These are phyloP conservation scores for Colletotrichum camelliae DNA, from an alignment of 2,329 filamentous ascomycete genomes.

Conservation along the genomic window DNA sequence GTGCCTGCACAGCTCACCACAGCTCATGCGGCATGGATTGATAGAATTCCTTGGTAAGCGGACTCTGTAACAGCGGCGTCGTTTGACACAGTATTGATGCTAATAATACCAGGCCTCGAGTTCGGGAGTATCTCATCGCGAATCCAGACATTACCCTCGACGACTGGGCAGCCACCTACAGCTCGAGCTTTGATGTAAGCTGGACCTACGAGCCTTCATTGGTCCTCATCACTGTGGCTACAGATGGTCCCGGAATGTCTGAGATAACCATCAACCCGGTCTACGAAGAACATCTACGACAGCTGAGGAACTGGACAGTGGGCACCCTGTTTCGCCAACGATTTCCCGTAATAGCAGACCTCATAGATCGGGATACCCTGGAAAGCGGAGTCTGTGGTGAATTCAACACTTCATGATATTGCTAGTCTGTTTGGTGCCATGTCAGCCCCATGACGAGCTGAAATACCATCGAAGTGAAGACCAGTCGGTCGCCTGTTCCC, in stretches of 20 bases:
- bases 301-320: constrained; percentile 33
- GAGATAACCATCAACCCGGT: constrained; percentile 32
- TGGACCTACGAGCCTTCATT: constrained; percentile 34
- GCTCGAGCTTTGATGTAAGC: constrained; percentile 33
- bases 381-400: neutral
- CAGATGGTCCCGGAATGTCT: neutral
- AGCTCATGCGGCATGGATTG: constrained; percentile 35
- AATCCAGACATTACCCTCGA: constrained; percentile 35
- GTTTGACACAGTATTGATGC: neutral
- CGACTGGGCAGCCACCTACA: constrained; percentile 34
- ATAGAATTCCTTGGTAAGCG: constrained; percentile 33
- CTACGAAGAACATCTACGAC: constrained; percentile 34
- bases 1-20: constrained; percentile 29
- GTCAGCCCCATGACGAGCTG: neutral
- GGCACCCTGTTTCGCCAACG: constrained; percentile 28
- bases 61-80: neutral
- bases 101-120: constrained; percentile 27
- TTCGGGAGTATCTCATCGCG: constrained; percentile 31
- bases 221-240: constrained; percentile 25
- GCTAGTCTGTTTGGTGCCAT: neutral
- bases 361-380: neutral
- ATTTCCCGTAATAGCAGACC: constrained; percentile 28
- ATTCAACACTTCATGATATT: neutral
- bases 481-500: neutral
- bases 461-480: neutral